Evolutionary conservation across 345 rosid species (phyloP).

Genomic region (Populus pruinosa): DNA sequence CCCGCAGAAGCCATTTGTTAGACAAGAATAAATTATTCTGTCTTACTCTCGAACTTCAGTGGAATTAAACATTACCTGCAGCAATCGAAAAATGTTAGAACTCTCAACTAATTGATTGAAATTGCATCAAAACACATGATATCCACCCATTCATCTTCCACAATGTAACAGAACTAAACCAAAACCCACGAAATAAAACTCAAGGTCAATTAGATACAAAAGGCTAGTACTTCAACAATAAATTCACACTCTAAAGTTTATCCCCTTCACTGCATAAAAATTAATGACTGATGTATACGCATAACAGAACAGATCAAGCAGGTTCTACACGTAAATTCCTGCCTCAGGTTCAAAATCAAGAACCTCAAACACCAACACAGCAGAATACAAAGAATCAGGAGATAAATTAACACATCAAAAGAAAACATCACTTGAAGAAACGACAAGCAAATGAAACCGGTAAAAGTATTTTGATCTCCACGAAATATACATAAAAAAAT

Average conservation of each 20-base stretch:
- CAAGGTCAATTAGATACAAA: background rate
- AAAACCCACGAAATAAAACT: background rate
- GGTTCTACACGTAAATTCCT: background rate
- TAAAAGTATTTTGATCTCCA: background rate
- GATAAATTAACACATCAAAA: background rate
- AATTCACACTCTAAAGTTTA: background rate
- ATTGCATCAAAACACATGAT: background rate
- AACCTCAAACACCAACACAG: background rate
- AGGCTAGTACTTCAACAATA: background rate
- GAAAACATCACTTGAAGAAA: background rate
- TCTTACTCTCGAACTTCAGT: slow-evolving; percentile 16
- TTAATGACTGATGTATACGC: background rate
- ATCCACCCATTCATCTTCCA: background rate
- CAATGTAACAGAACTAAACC: background rate
- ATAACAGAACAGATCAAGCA: background rate
- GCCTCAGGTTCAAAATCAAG: background rate
- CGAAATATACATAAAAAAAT: background rate
- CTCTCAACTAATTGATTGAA: background rate
- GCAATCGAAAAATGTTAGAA: background rate
- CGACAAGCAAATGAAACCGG: background rate
- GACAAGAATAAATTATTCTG: slow-evolving; percentile 11
- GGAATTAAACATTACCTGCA: slow-evolving; percentile 33
- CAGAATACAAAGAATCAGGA: background rate
- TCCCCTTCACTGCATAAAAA: background rate
- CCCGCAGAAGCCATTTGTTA: slow-evolving; percentile 32